Evolutionary conservation across 139 green algal genomes (phyloP), one percentile per base, ranked within the genome.

Genomic region (Gonium pectorale): DNA sequence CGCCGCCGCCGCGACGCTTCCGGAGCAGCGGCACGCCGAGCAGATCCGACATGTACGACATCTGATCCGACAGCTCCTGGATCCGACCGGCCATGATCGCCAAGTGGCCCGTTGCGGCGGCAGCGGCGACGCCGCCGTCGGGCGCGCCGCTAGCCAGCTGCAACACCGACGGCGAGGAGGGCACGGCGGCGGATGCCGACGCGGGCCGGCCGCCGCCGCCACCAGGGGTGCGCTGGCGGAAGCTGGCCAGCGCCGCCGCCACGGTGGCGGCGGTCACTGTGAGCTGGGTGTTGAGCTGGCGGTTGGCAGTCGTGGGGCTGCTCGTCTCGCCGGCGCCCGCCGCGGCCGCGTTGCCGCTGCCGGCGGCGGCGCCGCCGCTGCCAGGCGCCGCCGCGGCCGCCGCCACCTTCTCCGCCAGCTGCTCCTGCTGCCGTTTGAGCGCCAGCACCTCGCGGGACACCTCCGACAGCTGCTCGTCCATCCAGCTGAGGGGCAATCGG

Each of bases 391-490:
- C 40, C 40, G 41, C 43, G 62, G 43, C n/a, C 60, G 60, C 60
- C 62, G 44, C 40, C 41, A 35, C 43, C 71, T 59, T 52, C 59
- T 49, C 59, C 41, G 56, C 37, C 59, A 82, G 46, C 33, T 7
- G 29, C 15, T 41, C n/a, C 40, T 60, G 38, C 52, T 70, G 37
- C 31, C 27, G 38, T 33, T 71, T 59, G 29, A 83, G 24, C 0
- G 64, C 44, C 15, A 33, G 41, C 41, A 83, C 17, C 43, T 83
- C 77, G 3, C 49, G 66, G 2, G 31, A 41, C 62, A 83, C 33
- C 6, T 64, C 77, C 0, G 43, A 17, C 21, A 83, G 43, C 77
- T 83, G 77, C 77, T 83, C 77, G 77, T 83, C 77, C 77, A 83
- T 63, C 77, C 77, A 83, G 13, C 74, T 82, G 46, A 24, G 46